A percentile compares a stretch with the other conserved stretches of the same genome.
These are phyloP conservation scores for Fomitopsis betulina DNA, from an alignment of 1,284 basidiomycete species.

Conservation along the genomic window DNA sequence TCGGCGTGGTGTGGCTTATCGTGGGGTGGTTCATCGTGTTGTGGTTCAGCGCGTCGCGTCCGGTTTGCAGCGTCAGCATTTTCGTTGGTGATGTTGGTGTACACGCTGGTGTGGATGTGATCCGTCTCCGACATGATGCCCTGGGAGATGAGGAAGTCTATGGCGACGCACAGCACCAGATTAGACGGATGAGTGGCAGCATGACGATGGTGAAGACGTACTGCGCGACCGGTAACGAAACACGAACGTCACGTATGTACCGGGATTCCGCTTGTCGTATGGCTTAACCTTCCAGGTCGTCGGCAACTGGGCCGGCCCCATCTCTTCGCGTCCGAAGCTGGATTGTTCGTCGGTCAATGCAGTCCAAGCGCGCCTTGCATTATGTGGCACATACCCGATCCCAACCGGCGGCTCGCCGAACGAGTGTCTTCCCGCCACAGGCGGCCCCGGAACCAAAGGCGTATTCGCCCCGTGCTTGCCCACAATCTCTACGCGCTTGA, in stretches of 20 bases:
- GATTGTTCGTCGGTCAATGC: background rate
- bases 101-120: background rate
- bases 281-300: slow-evolving; percentile 49
- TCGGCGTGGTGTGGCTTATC: background rate
- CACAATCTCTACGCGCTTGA: slow-evolving; percentile 44
- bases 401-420: slow-evolving; percentile 14
- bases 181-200: background rate
- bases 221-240: slow-evolving; percentile 53
- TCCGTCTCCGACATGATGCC: slow-evolving; percentile 17
- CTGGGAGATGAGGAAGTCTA: slow-evolving; percentile 24
- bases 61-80: background rate
- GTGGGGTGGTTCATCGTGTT: background rate
- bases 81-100: too few relatives aligned
- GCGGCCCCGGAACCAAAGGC: slow-evolving; percentile 14
- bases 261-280: slow-evolving; percentile 32
- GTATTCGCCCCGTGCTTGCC: slow-evolving; percentile 15
- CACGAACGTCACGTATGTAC: slow-evolving; percentile 53
- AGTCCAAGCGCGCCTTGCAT: background rate
- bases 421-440: slow-evolving; percentile 13
- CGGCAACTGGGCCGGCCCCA: slow-evolving; percentile 33
- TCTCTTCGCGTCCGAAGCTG: slow-evolving; percentile 42
- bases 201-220: slow-evolving; percentile 16
- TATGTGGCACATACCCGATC: slow-evolving; percentile 11
- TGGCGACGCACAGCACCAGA: background rate
- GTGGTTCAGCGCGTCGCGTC: too few relatives aligned